These are phyloP conservation scores for Cordyceps fumosorosea DNA, from an alignment of 2,329 filamentous ascomycete genomes.

Conservation along the genomic window DNA sequence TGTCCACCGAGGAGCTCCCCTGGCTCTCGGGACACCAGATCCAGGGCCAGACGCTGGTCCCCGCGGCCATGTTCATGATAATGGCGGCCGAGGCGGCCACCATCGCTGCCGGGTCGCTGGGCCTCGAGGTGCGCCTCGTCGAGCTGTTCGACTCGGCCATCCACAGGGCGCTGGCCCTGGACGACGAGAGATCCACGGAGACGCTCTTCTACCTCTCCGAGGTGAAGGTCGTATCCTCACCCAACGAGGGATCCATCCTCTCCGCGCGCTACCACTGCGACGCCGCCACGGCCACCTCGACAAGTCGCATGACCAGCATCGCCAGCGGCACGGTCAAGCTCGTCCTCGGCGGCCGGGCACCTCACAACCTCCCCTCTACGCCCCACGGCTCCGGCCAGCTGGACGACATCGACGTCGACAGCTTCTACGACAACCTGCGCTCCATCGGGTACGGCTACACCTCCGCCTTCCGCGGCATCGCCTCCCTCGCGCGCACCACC, in stretches of 20 bases:
- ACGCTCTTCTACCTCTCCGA: slow-evolving; percentile 3
- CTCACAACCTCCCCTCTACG: background rate
- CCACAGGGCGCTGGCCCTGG: slow-evolving; percentile 12
- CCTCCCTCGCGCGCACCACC: slow-evolving; percentile 9
- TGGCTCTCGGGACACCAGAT: slow-evolving; percentile 37
- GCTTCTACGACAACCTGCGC: slow-evolving; percentile 17
- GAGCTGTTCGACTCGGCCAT: slow-evolving; percentile 12
- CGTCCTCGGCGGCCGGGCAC: background rate
- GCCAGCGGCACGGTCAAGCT: slow-evolving; percentile 9
- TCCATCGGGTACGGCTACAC: slow-evolving; percentile 19
- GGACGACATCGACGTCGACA: slow-evolving; percentile 11
- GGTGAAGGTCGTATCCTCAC: background rate
- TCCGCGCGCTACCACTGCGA: background rate
- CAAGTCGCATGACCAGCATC: background rate
- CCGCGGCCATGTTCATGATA: slow-evolving; percentile 28
- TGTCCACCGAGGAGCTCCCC: slow-evolving; percentile 20
- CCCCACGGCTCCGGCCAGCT: background rate
- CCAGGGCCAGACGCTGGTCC: slow-evolving; percentile 35
- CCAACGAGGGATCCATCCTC: background rate
- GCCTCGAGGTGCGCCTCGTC: background rate
- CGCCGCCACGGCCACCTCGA: background rate
- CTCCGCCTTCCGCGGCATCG: slow-evolving; percentile 16
- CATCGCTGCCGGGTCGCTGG: background rate
- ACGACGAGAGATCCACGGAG: slow-evolving; percentile 10
- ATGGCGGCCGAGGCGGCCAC: slow-evolving; percentile 17